Percentiles rank a stretch among this genome's conserved stretches.
Evolutionary conservation across 2,329 filamentous ascomycete genomes (phyloP).

Genomic region (Mollisiaceae sp.): DNA sequence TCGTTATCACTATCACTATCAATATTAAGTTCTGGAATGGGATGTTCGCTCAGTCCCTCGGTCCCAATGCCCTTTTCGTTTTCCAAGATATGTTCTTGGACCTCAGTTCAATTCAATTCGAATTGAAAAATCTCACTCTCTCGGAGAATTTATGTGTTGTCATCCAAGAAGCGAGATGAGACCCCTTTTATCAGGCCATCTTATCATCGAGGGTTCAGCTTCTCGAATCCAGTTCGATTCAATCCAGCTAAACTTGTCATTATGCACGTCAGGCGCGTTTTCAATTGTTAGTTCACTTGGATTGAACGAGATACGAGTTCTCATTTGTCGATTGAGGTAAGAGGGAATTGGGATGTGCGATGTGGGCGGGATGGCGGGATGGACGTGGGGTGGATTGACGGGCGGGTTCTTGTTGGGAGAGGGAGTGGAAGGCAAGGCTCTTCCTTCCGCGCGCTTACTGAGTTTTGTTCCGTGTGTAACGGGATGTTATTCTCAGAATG

Average conservation of each 20-base stretch:
- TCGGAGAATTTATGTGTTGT: slow-evolving; percentile 3
- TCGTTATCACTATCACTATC: neutral
- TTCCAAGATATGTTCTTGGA: neutral
- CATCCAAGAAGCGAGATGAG: slow-evolving; percentile 3
- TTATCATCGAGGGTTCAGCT: neutral
- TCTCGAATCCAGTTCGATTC: neutral
- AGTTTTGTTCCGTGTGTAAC: neutral
- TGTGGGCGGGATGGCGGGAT: neutral
- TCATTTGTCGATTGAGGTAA: neutral
- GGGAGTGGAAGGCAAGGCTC: neutral
- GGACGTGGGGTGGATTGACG: neutral
- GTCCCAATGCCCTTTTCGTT: neutral
- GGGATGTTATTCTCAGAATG: neutral
- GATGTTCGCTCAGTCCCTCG: neutral
- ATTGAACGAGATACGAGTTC: neutral
- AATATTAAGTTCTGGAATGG: neutral
- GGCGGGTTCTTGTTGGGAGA: neutral
- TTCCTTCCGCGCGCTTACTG: neutral
- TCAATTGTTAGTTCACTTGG: neutral
- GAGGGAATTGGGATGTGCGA: too few species aligned
- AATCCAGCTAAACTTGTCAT: neutral
- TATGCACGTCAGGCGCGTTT: neutral
- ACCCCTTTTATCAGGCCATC: slow-evolving; percentile 1
- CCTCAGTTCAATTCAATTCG: neutral
- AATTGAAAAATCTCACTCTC: too few species aligned